Evolutionary conservation across 805 yeast genomes (phyloP).

Genomic region (Saccharomycopsis capsularis): DNA sequence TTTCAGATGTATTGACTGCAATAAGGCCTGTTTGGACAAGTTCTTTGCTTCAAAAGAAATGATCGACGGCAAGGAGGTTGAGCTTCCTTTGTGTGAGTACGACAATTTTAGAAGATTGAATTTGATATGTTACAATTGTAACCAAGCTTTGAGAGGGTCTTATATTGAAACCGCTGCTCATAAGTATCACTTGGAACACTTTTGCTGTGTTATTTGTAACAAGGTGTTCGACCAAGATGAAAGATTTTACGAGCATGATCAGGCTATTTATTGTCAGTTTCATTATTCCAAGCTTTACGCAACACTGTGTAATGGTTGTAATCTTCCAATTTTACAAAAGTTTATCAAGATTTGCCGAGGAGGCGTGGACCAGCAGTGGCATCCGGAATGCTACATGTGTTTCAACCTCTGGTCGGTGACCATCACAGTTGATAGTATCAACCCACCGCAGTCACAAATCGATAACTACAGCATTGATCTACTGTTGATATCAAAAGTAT

Average conservation of each 20-base stretch:
- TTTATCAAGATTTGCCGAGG: conserved; percentile 90
- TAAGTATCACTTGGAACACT: conserved; percentile 92
- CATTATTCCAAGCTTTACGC: conserved; percentile 87
- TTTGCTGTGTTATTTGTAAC: conserved; percentile 82
- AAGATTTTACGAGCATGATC: conserved; percentile 83
- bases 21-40: conserved; percentile 70
- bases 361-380: conserved; percentile 94
- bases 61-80: conserved; percentile 32
- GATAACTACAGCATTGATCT: conserved; percentile 45
- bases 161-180: conserved; percentile 90
- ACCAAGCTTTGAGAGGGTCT: conserved; percentile 80
- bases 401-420: conserved; percentile 94
- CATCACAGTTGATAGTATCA: conserved; percentile 57
- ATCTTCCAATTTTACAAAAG: conserved; percentile 84
- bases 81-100: conserved; percentile 75
- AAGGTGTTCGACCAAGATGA: conserved; percentile 85
- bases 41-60: conserved; percentile 89
- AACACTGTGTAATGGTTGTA: conserved; percentile 88
- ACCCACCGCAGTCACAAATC: conserved; percentile 30
- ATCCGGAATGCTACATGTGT: conserved; percentile 97
- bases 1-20: conserved; percentile 82
- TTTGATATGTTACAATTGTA: conserved; percentile 80
- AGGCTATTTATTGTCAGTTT: conserved; percentile 79
- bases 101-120: conserved; percentile 84
- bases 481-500: conserved; percentile 52